These are phyloP conservation scores for Russula foetens DNA, from an alignment of 768 basidiomycete species.

Conservation along the genomic window DNA sequence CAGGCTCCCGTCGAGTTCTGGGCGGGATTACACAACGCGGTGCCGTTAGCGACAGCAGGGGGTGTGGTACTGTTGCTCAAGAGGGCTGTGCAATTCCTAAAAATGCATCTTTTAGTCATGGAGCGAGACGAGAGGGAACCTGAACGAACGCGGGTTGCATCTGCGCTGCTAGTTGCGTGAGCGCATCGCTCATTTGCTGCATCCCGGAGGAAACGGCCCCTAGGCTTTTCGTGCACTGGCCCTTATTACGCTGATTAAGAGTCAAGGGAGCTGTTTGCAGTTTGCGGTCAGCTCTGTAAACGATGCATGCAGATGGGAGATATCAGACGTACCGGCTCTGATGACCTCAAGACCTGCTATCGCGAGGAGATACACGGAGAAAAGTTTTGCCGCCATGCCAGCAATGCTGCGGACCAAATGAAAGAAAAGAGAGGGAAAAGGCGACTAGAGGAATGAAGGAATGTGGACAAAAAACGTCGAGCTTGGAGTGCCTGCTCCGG, in stretches of 20 bases:
- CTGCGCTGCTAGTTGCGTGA: not conserved
- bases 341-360: not conserved
- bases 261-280: not conserved
- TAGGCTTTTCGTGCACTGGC: not conserved
- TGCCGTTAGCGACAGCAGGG: not conserved
- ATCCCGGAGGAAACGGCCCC: not conserved
- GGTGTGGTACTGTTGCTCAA: not conserved
- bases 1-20: not conserved
- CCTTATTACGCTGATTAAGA: not conserved
- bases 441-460: not conserved
- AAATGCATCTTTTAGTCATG: not conserved
- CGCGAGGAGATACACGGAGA: conserved; percentile 5
- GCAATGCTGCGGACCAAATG: conserved; percentile 1
- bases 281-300: not conserved
- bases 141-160: not conserved
- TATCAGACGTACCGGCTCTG: not conserved
- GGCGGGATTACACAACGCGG: not conserved
- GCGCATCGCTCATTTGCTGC: not conserved
- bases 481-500: conserved; percentile 10
- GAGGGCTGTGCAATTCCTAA: not conserved
- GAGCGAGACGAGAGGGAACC: not conserved
- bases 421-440: not conserved
- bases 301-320: too few species aligned
- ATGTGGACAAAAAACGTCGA: conserved; percentile 2
- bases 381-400: conserved; percentile 9